A percentile compares a stretch with the other conserved stretches of the same genome.
Conservation (phyloP, 2,329 filamentous ascomycete genomes). For the Aulographum hederae region DNA sequence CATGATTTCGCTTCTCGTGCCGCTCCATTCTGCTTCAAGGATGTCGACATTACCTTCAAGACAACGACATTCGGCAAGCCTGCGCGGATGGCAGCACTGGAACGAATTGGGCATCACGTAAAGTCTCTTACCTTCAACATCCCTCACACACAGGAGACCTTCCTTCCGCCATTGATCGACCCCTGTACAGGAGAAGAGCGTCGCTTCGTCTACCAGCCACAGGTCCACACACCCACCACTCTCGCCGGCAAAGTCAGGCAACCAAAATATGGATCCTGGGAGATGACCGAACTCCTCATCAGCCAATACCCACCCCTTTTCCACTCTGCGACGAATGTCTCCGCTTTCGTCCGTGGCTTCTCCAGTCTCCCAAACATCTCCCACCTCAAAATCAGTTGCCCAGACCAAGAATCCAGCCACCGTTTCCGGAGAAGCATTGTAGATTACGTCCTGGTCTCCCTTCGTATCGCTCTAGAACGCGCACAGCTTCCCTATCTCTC, state of each 20-base stretch:
- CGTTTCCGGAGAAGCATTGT: slow-evolving; percentile 60
- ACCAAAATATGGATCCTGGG: slow-evolving; percentile 63
- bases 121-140: slow-evolving; percentile 63
- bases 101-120: slow-evolving; percentile 61
- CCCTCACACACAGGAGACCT: slow-evolving; percentile 59
- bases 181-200: slow-evolving; percentile 60
- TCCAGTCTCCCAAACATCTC: slow-evolving; percentile 48
- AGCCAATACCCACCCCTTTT: slow-evolving; percentile 80
- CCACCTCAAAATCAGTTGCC: slow-evolving; percentile 61
- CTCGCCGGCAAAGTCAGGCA: slow-evolving; percentile 34
- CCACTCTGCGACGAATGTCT: slow-evolving; percentile 74
- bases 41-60: slow-evolving; percentile 52
- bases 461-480: slow-evolving; percentile 68
- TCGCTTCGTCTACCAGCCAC: slow-evolving; percentile 65
- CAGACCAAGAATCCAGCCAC: slow-evolving; percentile 46
- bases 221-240: slow-evolving; percentile 40
- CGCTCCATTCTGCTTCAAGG: slow-evolving; percentile 50
- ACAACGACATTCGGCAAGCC: slow-evolving; percentile 60
- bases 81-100: slow-evolving; percentile 53
- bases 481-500: slow-evolving; percentile 45
- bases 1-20: slow-evolving; percentile 53
- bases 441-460: slow-evolving; percentile 75
- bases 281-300: slow-evolving; percentile 64
- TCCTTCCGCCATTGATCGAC: slow-evolving; percentile 69
- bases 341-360: slow-evolving; percentile 64